These are phyloP conservation scores for Cladosporium sp. DNA, from an alignment of 2,329 filamentous ascomycete species.

Conservation along the genomic window DNA sequence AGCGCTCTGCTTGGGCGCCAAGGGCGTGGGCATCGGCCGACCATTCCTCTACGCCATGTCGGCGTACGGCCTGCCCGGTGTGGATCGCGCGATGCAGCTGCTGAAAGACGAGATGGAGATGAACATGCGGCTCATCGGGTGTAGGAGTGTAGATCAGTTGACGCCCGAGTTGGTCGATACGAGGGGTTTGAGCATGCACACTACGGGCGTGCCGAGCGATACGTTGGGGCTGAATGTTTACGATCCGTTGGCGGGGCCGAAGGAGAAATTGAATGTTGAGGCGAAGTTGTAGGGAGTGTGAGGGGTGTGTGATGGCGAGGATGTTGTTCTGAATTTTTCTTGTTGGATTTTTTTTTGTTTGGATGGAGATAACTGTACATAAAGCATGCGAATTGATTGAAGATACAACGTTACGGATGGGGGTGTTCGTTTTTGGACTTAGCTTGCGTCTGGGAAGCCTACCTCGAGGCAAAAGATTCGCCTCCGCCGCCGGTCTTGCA, in stretches of 20 bases:
- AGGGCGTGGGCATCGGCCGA: constrained; percentile 86
- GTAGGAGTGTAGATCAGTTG: constrained; percentile 68
- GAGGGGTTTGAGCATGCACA: constrained; percentile 62
- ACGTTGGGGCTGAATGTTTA: constrained; percentile 56
- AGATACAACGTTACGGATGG: too few species aligned
- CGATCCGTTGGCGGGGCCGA: constrained; percentile 44
- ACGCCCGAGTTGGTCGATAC: constrained; percentile 78
- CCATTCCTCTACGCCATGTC: constrained; percentile 97
- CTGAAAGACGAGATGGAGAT: constrained; percentile 88
- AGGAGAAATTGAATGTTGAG: constrained; percentile 13
- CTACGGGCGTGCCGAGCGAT: constrained; percentile 57
- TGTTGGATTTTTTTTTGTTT: not conserved
- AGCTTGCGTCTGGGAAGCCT: too few species aligned
- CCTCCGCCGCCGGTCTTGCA: too few species aligned
- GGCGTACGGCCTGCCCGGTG: constrained; percentile 80
- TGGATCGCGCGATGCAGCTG: constrained; percentile 81
- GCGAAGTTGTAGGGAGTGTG: constrained; percentile 8
- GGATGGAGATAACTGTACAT: not conserved
- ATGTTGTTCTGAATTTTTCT: too few species aligned
- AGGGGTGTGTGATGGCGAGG: not conserved
- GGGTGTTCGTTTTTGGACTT: too few species aligned
- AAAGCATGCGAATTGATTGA: not conserved
- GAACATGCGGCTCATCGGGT: constrained; percentile 95
- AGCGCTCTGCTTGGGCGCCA: constrained; percentile 86
- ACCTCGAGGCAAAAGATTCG: too few species aligned